Base-by-base conservation (phyloP, 140 eudicot genomes). In the Erigeron philadelphicus region DNA sequence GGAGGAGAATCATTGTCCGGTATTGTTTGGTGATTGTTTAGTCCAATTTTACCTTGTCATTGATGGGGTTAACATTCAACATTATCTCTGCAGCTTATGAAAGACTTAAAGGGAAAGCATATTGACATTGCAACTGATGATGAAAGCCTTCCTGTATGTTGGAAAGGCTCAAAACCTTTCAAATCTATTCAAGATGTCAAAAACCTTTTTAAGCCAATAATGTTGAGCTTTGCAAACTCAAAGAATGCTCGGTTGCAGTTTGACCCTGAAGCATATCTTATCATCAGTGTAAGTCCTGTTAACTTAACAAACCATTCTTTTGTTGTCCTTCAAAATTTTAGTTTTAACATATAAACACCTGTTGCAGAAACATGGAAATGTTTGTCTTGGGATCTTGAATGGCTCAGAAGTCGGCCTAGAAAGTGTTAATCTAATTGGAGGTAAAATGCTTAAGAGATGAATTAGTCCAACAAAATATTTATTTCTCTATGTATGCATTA, bases 121-220 rank as follows among this genome's bases (percentile, higher is more conserved):
- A 49, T 89, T 11, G 48, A 49, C 63, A 81, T 59, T 45, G 86
- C 90, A 35, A 76, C 64, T 12, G 91, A 94, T 19, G 98, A 92
- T 66, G 70, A 68, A 52, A 94, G 82, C 47, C 95, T 94, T 31
- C 97, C 99, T 1, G 54, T 89, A 21, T 94, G 99, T 78, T 94
- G 97, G 99, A 82, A 79, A 85, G 99, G 99, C 19, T 74, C 81
- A 66, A 87, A 80, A 17, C 85, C 95, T 23, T 94, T 94, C 76
- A 82, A 75, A 70, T 87, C 84, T 62, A 66, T 86, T 47, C 61
- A 72, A 12, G 99, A 94, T 71, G 90, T 87, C 55, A 85, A 74
- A 74, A 83, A 85, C 75, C 57, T 75, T 42, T 94, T 94, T 78
- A 82, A 83, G 80, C 85, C 95, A 6, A 44, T 89, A 38, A 79